Conservation (phyloP, 2,329 filamentous ascomycete species). For the Fusarium decemcellulare region DNA sequence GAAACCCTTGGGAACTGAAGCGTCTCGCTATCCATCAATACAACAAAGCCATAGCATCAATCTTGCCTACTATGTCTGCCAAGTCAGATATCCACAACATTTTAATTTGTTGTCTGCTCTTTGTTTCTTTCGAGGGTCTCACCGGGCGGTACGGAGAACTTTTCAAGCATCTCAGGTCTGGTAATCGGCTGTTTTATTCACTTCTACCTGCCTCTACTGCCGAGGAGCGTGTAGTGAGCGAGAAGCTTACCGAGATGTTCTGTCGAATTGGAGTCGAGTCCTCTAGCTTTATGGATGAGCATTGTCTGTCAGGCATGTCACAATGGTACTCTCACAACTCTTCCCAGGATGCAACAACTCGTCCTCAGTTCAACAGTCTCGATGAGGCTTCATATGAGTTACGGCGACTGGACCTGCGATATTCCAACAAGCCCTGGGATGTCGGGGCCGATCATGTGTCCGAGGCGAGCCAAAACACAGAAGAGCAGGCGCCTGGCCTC, state of each 20-base stretch:
- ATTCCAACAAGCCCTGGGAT: neutral
- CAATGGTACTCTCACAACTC: neutral
- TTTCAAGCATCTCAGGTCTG: neutral
- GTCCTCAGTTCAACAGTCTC: neutral
- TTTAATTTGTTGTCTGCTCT: neutral
- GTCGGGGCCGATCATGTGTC: neutral
- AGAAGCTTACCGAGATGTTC: neutral
- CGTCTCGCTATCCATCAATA: neutral
- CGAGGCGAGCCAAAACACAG: neutral
- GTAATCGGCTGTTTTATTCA: neutral
- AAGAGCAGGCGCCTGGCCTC: neutral
- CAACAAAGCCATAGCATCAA: neutral
- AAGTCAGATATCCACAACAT: neutral
- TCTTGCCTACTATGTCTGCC: neutral
- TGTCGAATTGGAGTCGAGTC: slow-evolving; percentile 3
- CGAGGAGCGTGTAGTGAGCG: neutral
- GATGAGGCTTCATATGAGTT: neutral
- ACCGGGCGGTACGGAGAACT: neutral
- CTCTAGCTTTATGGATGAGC: slow-evolving; percentile 1
- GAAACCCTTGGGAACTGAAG: neutral
- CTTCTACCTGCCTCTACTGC: neutral
- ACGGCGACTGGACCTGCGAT: neutral
- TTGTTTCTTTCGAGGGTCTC: neutral
- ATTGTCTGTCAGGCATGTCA: neutral
- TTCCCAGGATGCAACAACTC: too few relatives aligned